Evolutionary conservation across 805 yeast genomes (phyloP), one percentile per base, ranked within the genome.

Genomic region (Yarrowia sp.): DNA sequence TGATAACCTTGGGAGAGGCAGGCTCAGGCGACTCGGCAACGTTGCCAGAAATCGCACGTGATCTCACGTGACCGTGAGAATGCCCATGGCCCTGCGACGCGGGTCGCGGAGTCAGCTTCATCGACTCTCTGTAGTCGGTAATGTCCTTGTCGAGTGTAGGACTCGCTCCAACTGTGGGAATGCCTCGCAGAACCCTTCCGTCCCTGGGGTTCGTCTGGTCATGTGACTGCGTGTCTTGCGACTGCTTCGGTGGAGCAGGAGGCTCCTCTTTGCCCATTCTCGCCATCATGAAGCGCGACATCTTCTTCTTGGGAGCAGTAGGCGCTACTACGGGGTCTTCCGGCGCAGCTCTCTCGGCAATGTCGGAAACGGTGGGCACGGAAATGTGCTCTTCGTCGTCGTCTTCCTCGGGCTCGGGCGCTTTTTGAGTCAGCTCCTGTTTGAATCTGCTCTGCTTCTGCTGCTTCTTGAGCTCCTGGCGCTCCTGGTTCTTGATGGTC

Each of bases 401-500:
- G 22, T 35, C 58, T 5, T 33, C 51, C 16, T 22, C 42, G 4
- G 32, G 32, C 4, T 24, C 36, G 1, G 41, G 41, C 1, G 16
- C 42, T 31, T 27, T 27, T 2, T 16, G 24, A 13, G 13, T 13
- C 41, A 51, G 16, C 13, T 51, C 27, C 22, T 55, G 61, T 29
- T 38, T 36, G 47, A 55, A 38, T 38, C 61, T n/a, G 38, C 47
- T 55, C 29, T 22, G 24, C 19, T 55, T 38, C 16, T 29, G 29
- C 36, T 55, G 61, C 6, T 38, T 19, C 14, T 55, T 36, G 38
- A 27, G 13, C 14, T 55, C 61, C 47, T 55, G 47, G 1, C 47
- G 33, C 10, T 55, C 61, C 38, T 55, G 61, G 35, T 19, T 38
- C 29, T 31, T 38, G 38, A 55, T 39, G 19, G 61, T 55, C 19